Evolutionary conservation across 2,329 filamentous ascomycete genomes (phyloP).

Genomic region (Beauveria asiatica): DNA sequence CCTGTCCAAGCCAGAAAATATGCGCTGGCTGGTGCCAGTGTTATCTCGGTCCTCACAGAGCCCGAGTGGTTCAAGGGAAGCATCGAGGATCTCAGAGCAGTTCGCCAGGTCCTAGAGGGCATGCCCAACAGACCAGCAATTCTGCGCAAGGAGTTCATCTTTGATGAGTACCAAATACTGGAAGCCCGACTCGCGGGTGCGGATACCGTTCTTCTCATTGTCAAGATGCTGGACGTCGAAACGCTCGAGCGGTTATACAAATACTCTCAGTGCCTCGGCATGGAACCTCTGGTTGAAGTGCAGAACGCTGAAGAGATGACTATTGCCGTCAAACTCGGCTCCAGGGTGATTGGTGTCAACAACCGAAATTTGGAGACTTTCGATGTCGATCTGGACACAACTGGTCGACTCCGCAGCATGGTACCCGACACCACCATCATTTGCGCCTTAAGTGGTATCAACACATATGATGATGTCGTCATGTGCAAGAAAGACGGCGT

Average conservation of each 20-base stretch:
- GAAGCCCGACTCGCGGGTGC: slow-evolving; percentile 89
- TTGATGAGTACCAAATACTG: slow-evolving; percentile 96
- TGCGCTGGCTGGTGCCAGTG: slow-evolving; percentile 86
- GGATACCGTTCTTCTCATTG: slow-evolving; percentile 89
- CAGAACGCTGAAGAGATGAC: slow-evolving; percentile 92
- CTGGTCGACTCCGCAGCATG: slow-evolving; percentile 76
- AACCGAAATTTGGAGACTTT: slow-evolving; percentile 96
- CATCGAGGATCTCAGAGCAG: slow-evolving; percentile 83
- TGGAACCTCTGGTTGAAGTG: slow-evolving; percentile 96
- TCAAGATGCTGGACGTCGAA: slow-evolving; percentile 86
- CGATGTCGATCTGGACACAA: slow-evolving; percentile 90
- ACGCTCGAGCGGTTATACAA: slow-evolving; percentile 71
- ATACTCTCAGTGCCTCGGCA: slow-evolving; percentile 82
- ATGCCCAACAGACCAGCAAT: slow-evolving; percentile 91
- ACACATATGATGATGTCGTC: slow-evolving; percentile 76
- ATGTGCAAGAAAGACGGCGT: slow-evolving; percentile 85
- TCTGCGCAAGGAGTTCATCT: slow-evolving; percentile 92
- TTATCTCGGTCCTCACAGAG: slow-evolving; percentile 97
- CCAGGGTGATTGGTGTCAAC: slow-evolving; percentile 93
- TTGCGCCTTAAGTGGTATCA: slow-evolving; percentile 91
- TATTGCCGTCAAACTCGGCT: slow-evolving; percentile 73
- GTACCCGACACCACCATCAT: slow-evolving; percentile 81
- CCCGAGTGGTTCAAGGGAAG: slow-evolving; percentile 99
- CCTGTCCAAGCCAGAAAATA: slow-evolving; percentile 87
- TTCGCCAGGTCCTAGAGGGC: slow-evolving; percentile 78